Base-by-base conservation (phyloP, 371 early-diverging fungal genomes). In the Mucor piriformis region DNA sequence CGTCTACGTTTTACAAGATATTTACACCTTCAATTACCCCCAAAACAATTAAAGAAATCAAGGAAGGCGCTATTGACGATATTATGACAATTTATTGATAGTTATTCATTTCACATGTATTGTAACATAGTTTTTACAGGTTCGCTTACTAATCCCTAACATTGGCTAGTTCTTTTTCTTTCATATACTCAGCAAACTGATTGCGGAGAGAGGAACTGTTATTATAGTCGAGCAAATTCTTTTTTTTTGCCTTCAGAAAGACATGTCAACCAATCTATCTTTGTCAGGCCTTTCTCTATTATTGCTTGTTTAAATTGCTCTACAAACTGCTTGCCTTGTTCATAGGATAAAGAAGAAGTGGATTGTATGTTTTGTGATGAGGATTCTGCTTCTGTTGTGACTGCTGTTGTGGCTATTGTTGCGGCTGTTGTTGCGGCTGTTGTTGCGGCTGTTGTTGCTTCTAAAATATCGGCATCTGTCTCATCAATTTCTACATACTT, bases 341-440 rank as follows among this genome's bases (percentile, higher is more conserved):
- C 53, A 25, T 52, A 52, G 24, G 40, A 52, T 52, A 52, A 52
- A 25, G 53, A 52, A 40, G 38, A 38, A 52, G 53, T 23, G 27
- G 53, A 40, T 52, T 52, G 53, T 38, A 40, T 40, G 38, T 52
- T 5, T 52, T 40, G 53, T 38, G 53, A 37, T 51, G 51, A 51
- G 35, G 21, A 3, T 35, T 35, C 51, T 51, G 51, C 40, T 38
- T 24, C 53, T 52, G 40, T 40, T 38, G 53, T 21, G 11, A 37
- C 24, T 37, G 42, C 54, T 54, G 33, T 29, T 52, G 53, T 25
- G 11, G 51, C 38, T 37, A 37, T 42, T n/a, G 43, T 51, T 51
- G 38, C 18, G 24, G 42, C 54, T 54, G 33, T 29, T 52, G 53
- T 25, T 52, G 53, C 24, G 11, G 51, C 38, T 37, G 51, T 42